These are phyloP conservation scores for Monosporozyma aquatica DNA, from an alignment of 805 yeast species.

Conservation along the genomic window DNA sequence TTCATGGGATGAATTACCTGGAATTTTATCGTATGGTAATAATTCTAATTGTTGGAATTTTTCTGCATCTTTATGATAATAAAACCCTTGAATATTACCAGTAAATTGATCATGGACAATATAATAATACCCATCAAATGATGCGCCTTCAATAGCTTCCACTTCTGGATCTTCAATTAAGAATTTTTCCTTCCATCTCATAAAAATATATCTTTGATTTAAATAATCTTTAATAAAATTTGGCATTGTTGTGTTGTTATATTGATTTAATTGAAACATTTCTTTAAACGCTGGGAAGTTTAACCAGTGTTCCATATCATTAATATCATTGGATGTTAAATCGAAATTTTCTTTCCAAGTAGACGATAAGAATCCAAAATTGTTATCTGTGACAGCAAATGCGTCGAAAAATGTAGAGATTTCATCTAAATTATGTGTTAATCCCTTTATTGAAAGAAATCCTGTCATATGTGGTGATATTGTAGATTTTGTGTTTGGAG, in stretches of 20 bases:
- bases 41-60: conserved; percentile 67
- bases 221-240: conserved; percentile 22
- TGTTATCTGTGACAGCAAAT: conserved; percentile 20
- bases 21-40: conserved; percentile 14
- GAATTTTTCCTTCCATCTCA: conserved; percentile 94
- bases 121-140: conserved; percentile 89
- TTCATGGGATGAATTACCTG: conserved; percentile 14
- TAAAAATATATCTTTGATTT: conserved; percentile 49
- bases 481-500: conserved; percentile 11
- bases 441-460: conserved; percentile 55
- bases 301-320: conserved; percentile 60
- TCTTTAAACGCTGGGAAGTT: conserved; percentile 42
- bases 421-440: conserved; percentile 58
- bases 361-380: conserved; percentile 24
- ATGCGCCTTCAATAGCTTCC: conserved; percentile 49
- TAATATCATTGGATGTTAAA: conserved; percentile 56
- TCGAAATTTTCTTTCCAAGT: conserved; percentile 16
- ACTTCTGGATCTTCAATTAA: conserved; percentile 68
- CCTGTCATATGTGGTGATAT: conserved; percentile 41
- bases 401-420: conserved; percentile 67
- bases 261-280: conserved; percentile 9
- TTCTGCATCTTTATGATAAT: conserved; percentile 73
- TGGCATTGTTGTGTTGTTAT: conserved; percentile 4
- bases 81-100: conserved; percentile 71
- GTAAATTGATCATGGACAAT: conserved; percentile 69